Evolutionary conservation across 2,329 filamentous ascomycete genomes (phyloP).

Genomic region (Pseudofabraea citricarpa): DNA sequence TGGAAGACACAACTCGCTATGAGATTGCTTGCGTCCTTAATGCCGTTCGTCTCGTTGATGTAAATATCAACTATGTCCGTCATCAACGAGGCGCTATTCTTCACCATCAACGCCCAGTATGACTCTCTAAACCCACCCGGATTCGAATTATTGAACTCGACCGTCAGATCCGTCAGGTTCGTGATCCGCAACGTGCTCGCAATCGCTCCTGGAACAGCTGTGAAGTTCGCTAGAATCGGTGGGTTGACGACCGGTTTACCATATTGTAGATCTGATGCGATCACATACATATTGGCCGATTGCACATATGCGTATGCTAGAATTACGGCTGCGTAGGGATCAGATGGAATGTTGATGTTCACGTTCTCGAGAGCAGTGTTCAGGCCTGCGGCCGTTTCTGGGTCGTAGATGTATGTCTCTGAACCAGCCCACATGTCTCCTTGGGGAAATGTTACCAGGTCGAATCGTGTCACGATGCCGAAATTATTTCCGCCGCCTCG

Average conservation of each 20-base stretch:
- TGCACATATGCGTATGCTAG: conserved; percentile 5
- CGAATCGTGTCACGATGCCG: conserved; percentile 43
- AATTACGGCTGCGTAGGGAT: conserved; percentile 9
- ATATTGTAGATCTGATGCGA: conserved; percentile 2
- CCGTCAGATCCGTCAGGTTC: conserved; percentile 13
- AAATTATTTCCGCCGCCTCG: conserved; percentile 53
- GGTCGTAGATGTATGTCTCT: conserved; percentile 1
- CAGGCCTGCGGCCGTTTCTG: conserved; percentile 1
- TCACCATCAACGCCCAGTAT: conserved; percentile 8
- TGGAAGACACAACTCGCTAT: conserved; percentile 27
- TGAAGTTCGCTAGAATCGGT: conserved; percentile 12
- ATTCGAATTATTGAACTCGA: conserved; percentile 16
- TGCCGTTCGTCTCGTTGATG: conserved; percentile 11
- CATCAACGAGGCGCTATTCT: conserved; percentile 8
- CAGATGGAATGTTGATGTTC: conserved; percentile 4
- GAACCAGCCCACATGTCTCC: conserved; percentile 7
- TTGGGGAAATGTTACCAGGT: conserved; percentile 14
- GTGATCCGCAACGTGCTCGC: conserved; percentile 12
- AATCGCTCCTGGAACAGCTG: conserved; percentile 11
- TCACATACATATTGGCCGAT: neutral
- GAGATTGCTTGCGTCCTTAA: conserved; percentile 11
- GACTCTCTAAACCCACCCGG: conserved; percentile 16
- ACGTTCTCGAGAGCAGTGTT: conserved; percentile 14
- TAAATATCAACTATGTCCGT: conserved; percentile 16
- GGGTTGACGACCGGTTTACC: conserved; percentile 4